Evolutionary conservation across 352 stramenopile genomes (phyloP).

Genomic region (Poterioochromonas sp.): DNA sequence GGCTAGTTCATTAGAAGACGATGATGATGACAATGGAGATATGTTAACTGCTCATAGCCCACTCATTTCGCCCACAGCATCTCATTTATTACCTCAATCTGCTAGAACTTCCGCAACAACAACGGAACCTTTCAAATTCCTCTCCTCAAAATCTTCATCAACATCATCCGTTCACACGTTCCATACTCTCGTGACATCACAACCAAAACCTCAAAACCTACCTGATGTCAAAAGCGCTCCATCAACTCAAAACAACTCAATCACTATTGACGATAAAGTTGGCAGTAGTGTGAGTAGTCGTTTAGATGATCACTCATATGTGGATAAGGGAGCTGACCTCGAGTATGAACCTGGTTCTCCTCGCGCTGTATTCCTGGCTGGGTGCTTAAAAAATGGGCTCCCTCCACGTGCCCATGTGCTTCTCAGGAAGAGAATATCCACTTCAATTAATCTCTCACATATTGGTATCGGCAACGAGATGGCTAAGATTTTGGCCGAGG

Average conservation of each 20-base stretch:
- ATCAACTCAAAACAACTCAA: background rate
- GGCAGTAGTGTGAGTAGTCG: background rate
- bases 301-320: background rate
- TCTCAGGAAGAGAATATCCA: background rate
- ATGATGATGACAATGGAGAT: no score
- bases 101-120: no score
- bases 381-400: background rate
- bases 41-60: no score
- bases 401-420: background rate
- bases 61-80: no score
- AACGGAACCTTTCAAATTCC: no score
- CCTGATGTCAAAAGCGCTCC: background rate
- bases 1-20: no score
- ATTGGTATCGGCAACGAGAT: slow-evolving; percentile 18
- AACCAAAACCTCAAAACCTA: background rate
- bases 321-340: background rate
- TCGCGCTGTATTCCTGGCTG: background rate
- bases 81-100: no score
- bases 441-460: background rate
- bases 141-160: background rate
- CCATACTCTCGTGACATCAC: background rate
- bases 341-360: background rate
- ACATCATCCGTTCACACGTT: background rate
- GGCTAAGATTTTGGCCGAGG: slow-evolving; percentile 8
- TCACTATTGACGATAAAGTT: background rate